phyloP scores from a whole-genome alignment of 768 basidiomycete species.

The Podaxis carcinomalis region DNA sequence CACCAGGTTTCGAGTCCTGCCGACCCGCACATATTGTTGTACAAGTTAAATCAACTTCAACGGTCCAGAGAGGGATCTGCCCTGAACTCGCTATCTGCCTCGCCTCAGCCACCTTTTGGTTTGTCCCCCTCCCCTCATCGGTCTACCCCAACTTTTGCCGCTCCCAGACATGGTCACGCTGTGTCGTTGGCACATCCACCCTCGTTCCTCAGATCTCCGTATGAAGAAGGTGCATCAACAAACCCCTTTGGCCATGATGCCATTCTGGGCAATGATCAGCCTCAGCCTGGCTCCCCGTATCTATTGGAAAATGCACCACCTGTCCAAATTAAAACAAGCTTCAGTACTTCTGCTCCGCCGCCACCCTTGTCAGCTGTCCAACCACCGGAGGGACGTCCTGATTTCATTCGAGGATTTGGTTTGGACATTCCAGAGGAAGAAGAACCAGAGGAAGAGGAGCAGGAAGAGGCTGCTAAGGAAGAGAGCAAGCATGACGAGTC shows the following conservation, averaged over 20 bases:
- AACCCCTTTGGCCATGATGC: slow-evolving; percentile 66
- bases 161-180: slow-evolving; percentile 55
- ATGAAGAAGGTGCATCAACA: slow-evolving; percentile 30
- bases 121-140: slow-evolving; percentile 48
- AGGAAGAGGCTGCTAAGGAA: slow-evolving; percentile 24
- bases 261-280: slow-evolving; percentile 39
- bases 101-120: slow-evolving; percentile 53
- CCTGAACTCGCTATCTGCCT: slow-evolving; percentile 51
- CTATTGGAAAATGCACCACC: slow-evolving; percentile 9
- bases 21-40: slow-evolving; percentile 75
- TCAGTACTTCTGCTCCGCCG: background rate
- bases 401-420: slow-evolving; percentile 79
- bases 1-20: slow-evolving; percentile 85
- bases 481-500: slow-evolving; percentile 41
- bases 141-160: slow-evolving; percentile 28
- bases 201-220: slow-evolving; percentile 34
- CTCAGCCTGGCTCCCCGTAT: slow-evolving; percentile 17
- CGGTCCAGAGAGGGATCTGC: slow-evolving; percentile 57
- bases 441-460: slow-evolving; percentile 46
- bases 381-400: slow-evolving; percentile 53
- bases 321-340: background rate
- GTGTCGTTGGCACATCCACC: slow-evolving; percentile 67
- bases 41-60: slow-evolving; percentile 82
- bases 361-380: slow-evolving; percentile 36
- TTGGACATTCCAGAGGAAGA: slow-evolving; percentile 75